phyloP scores from a whole-genome alignment of 2,329 filamentous ascomycete species.

The Chlorencoelia australis region DNA sequence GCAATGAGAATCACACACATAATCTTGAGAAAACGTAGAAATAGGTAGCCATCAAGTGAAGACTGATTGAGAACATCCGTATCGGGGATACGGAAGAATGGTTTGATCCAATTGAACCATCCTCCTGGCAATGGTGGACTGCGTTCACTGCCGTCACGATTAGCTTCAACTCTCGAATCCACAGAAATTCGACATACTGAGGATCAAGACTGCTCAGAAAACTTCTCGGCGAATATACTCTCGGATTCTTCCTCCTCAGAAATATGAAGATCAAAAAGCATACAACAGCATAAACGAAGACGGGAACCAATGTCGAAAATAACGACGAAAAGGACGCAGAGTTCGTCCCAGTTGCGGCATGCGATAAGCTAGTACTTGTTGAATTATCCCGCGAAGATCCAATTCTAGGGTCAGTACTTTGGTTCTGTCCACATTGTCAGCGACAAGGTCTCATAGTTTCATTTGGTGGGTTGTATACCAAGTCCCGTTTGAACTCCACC shows the following conservation, averaged over 20 bases:
- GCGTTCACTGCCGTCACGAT: constrained; percentile 23
- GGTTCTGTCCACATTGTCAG: constrained; percentile 8
- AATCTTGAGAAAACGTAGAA: constrained; percentile 56
- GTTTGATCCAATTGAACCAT: constrained; percentile 28
- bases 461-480: constrained; percentile 1
- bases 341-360: constrained; percentile 28
- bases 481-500: constrained; percentile 3
- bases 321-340: constrained; percentile 33
- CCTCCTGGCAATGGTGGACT: constrained; percentile 22
- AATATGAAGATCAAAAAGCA: constrained; percentile 43
- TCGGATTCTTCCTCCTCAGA: constrained; percentile 36
- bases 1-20: constrained; percentile 50
- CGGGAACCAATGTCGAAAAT: constrained; percentile 43
- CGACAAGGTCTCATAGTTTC: neutral
- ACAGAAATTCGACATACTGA: constrained; percentile 29
- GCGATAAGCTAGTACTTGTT: constrained; percentile 24
- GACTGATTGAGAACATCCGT: constrained; percentile 48
- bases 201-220: constrained; percentile 39
- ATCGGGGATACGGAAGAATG: constrained; percentile 27
- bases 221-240: constrained; percentile 47
- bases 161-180: neutral
- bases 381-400: constrained; percentile 35
- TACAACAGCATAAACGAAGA: constrained; percentile 37
- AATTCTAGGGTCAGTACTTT: constrained; percentile 30
- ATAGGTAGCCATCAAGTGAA: constrained; percentile 55